phyloP scores from a whole-genome alignment of 2,329 filamentous ascomycete genomes.

The Epicoccum nigrum region DNA sequence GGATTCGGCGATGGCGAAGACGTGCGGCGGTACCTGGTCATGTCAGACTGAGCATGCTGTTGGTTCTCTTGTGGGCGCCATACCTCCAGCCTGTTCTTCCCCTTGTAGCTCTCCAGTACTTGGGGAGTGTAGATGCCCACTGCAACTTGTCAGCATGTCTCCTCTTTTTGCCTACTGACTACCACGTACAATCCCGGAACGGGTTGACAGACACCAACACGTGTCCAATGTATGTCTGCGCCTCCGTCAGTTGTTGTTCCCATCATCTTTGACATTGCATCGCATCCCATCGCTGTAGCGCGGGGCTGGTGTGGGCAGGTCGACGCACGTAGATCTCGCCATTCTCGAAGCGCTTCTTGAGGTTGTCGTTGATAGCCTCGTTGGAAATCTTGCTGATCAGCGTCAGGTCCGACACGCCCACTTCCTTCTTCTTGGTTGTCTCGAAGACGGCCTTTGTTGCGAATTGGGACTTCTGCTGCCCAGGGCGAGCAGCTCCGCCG shows the following conservation, averaged over 20 bases:
- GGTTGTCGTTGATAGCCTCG: slow-evolving; percentile 98
- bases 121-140: slow-evolving; percentile 97
- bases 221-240: slow-evolving; percentile 94
- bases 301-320: slow-evolving; percentile 33
- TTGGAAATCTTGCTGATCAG: slow-evolving; percentile 98
- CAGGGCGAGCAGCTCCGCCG: slow-evolving; percentile 52
- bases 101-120: slow-evolving; percentile 91
- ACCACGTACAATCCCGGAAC: slow-evolving; percentile 77
- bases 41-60: slow-evolving; percentile 21
- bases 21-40: slow-evolving; percentile 77
- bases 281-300: slow-evolving; percentile 20
- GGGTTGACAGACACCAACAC: slow-evolving; percentile 99
- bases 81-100: slow-evolving; percentile 90
- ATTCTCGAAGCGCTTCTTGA: slow-evolving; percentile 98
- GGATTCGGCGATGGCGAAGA: slow-evolving; percentile 95
- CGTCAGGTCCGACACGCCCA: slow-evolving; percentile 96
- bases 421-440: slow-evolving; percentile 97
- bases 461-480: slow-evolving; percentile 62
- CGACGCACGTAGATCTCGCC: slow-evolving; percentile 84
- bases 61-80: slow-evolving; percentile 1
- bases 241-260: slow-evolving; percentile 34
- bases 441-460: slow-evolving; percentile 97
- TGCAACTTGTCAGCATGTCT: slow-evolving; percentile 50
- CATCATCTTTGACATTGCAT: slow-evolving; percentile 9
- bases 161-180: neutral